Evolutionary conservation across 2,329 filamentous ascomycete species (phyloP).

Genomic region (Fusarium solani-melongenae): DNA sequence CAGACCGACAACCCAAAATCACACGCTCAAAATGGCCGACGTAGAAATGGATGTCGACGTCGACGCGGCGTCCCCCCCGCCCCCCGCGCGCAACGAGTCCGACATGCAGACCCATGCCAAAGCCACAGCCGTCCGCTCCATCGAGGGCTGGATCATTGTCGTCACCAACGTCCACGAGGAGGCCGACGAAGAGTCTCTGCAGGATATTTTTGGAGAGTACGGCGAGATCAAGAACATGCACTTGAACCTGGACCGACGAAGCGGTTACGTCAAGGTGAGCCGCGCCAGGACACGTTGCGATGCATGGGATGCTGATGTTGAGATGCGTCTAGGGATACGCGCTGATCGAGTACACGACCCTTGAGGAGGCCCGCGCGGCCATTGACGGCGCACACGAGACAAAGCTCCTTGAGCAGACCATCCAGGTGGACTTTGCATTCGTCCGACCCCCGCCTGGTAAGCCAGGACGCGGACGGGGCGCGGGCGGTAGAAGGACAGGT

Average conservation of each 20-base stretch:
- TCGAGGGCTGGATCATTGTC: conserved; percentile 90
- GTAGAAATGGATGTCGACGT: conserved; percentile 70
- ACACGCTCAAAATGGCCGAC: conserved; percentile 58
- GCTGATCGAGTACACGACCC: conserved; percentile 84
- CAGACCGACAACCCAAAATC: neutral
- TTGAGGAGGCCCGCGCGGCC: conserved; percentile 82
- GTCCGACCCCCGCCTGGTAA: conserved; percentile 78
- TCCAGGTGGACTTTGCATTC: conserved; percentile 86
- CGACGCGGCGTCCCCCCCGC: conserved; percentile 50
- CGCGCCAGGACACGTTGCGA: neutral
- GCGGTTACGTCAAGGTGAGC: conserved; percentile 84
- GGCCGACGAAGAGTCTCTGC: conserved; percentile 83
- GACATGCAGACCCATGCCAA: conserved; percentile 79
- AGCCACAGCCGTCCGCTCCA: conserved; percentile 84
- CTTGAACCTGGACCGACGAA: conserved; percentile 83
- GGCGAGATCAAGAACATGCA: conserved; percentile 91
- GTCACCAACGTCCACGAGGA: conserved; percentile 91
- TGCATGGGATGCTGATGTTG: neutral
- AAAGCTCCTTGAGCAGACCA: conserved; percentile 83
- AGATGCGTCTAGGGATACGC: conserved; percentile 74
- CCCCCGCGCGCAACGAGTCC: conserved; percentile 62
- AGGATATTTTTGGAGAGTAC: conserved; percentile 84
- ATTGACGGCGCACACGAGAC: conserved; percentile 82
- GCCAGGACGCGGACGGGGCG: conserved; percentile 51
- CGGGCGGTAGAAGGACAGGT: conserved; percentile 55